phyloP scores from a whole-genome alignment of 192 early-diverging fungal genomes.

The Gryganskiella cystojenkinii region DNA sequence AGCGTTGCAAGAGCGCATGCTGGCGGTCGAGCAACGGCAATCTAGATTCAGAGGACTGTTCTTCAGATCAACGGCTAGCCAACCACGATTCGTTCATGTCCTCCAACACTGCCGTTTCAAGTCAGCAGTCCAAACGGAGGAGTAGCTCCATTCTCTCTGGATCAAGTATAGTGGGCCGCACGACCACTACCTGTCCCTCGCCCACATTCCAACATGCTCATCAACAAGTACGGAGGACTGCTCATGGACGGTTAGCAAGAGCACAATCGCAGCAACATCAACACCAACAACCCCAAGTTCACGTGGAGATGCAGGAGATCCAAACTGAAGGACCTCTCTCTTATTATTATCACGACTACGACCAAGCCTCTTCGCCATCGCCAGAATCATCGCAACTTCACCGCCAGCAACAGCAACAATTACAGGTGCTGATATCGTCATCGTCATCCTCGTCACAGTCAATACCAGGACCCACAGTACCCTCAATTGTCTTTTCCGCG shows the following conservation, averaged over 20 bases:
- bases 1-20: slow-evolving; percentile 12
- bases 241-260: no score
- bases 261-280: no score
- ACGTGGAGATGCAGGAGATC: no score
- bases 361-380: background rate
- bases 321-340: no score
- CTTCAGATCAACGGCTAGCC: background rate
- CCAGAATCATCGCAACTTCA: no score
- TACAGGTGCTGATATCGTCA: no score
- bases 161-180: slow-evolving; percentile 6
- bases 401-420: no score
- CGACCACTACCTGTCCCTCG: background rate
- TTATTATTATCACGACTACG: background rate
- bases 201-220: slow-evolving; percentile 7
- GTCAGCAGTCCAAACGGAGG: slow-evolving; percentile 15
- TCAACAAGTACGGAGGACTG: slow-evolving; percentile 7
- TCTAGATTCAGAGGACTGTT: slow-evolving; percentile 9
- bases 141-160: slow-evolving; percentile 23
- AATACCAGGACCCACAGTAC: background rate
- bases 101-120: background rate
- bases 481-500: background rate
- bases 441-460: no score
- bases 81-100: slow-evolving; percentile 16
- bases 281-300: no score
- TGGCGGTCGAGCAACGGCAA: slow-evolving; percentile 18